phyloP scores from a whole-genome alignment of 2,329 filamentous ascomycete genomes.

The Chrysosphaeria jannelii region DNA sequence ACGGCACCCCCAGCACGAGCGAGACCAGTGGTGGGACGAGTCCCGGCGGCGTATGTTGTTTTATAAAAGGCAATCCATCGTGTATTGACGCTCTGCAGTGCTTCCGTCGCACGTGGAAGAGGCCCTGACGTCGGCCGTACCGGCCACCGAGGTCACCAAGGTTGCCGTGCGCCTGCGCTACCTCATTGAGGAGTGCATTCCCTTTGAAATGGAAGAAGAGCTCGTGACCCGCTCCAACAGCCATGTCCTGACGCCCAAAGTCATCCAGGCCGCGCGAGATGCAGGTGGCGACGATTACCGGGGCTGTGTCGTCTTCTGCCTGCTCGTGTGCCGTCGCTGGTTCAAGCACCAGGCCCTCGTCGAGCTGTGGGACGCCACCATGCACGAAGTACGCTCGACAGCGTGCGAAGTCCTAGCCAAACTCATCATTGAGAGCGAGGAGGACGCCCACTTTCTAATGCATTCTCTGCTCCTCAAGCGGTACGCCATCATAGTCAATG shows the following conservation, averaged over 20 bases:
- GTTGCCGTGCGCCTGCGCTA: slow-evolving; percentile 72
- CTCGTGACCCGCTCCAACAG: slow-evolving; percentile 56
- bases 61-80: not conserved
- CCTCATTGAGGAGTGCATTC: slow-evolving; percentile 64
- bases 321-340: slow-evolving; percentile 41
- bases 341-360: slow-evolving; percentile 50
- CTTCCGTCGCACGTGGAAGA: slow-evolving; percentile 31
- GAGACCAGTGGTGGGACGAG: slow-evolving; percentile 8
- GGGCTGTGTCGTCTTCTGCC: slow-evolving; percentile 57
- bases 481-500: slow-evolving; percentile 53
- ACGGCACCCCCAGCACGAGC: slow-evolving; percentile 5
- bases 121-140: slow-evolving; percentile 31
- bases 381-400: slow-evolving; percentile 47
- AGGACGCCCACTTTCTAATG: slow-evolving; percentile 49
- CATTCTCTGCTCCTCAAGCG: slow-evolving; percentile 61
- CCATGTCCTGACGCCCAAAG: slow-evolving; percentile 49
- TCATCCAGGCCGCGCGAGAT: slow-evolving; percentile 51
- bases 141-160: slow-evolving; percentile 59
- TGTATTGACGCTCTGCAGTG: slow-evolving; percentile 14
- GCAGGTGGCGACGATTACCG: slow-evolving; percentile 48
- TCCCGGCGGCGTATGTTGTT: slow-evolving; percentile 7
- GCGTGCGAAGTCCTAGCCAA: slow-evolving; percentile 89
- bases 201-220: slow-evolving; percentile 60
- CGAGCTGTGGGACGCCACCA: slow-evolving; percentile 78
- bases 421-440: slow-evolving; percentile 54